Percentiles rank a stretch among this genome's conserved stretches.
phyloP scores from a whole-genome alignment of 139 green algal genomes.

The Edaphochlamys debaryana region DNA sequence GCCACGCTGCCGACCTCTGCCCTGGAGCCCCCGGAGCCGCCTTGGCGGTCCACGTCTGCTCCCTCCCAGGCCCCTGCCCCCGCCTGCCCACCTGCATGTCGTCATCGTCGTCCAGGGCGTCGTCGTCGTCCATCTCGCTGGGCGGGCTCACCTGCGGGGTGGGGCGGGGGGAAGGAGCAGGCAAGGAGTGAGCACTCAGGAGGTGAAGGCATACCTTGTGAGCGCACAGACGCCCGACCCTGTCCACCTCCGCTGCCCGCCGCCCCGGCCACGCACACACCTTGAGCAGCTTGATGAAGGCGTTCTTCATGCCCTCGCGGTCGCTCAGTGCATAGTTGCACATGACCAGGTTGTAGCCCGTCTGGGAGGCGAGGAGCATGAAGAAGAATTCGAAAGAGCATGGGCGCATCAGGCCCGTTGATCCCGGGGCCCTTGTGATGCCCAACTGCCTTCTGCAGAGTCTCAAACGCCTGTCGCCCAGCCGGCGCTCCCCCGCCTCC shows the following conservation, averaged over 20 bases:
- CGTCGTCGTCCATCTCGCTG: constrained; percentile 42
- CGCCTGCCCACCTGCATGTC: constrained; percentile 40
- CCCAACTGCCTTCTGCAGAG: no score
- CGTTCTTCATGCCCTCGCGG: constrained; percentile 79
- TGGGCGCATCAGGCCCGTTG: no score
- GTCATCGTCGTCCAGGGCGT: constrained; percentile 52
- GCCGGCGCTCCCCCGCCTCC: no score
- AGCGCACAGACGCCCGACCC: no score
- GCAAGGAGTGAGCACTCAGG: background rate
- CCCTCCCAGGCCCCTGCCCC: no score
- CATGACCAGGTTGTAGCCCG: constrained; percentile 87
- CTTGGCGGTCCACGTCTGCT: no score
- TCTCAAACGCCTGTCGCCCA: no score
- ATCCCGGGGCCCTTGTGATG: no score
- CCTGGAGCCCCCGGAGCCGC: no score
- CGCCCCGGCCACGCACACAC: constrained; percentile 15
- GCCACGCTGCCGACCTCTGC: no score
- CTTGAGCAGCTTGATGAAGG: constrained; percentile 74
- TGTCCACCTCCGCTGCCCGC: no score
- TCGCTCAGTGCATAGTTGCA: constrained; percentile 83
- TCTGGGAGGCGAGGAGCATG: constrained; percentile 34
- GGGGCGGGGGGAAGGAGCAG: no score
- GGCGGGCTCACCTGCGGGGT: constrained; percentile 38
- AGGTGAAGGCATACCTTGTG: background rate
- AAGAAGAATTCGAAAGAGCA: background rate